phyloP scores from a whole-genome alignment of 768 basidiomycete species.

The Kwoniella shandongensis region DNA sequence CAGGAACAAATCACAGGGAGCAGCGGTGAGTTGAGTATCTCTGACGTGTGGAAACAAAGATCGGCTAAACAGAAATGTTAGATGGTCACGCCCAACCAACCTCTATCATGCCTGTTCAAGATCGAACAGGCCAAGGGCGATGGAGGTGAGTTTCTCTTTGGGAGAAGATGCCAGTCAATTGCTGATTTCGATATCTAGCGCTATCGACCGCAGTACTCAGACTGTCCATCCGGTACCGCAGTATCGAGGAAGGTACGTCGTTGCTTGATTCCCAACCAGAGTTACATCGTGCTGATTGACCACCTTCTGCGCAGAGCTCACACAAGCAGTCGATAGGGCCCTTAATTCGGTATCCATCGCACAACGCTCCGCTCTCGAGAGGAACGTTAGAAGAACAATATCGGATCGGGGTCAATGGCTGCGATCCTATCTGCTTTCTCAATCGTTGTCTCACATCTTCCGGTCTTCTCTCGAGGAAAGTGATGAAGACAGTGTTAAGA shows the following conservation, averaged over 20 bases:
- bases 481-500: slow-evolving; percentile 38
- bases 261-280: neutral
- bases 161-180: neutral
- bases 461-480: slow-evolving; percentile 43
- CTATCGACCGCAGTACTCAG: slow-evolving; percentile 37
- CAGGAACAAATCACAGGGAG: slow-evolving; percentile 6
- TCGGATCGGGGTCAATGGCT: slow-evolving; percentile 19
- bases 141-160: slow-evolving; percentile 6
- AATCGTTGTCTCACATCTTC: slow-evolving; percentile 1
- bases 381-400: neutral
- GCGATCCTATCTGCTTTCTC: slow-evolving; percentile 10
- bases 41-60: neutral
- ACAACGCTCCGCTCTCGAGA: neutral
- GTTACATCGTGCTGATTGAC: neutral
- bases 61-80: slow-evolving; percentile 46
- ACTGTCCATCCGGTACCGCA: slow-evolving; percentile 71
- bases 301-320: slow-evolving; percentile 12
- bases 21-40: slow-evolving; percentile 55
- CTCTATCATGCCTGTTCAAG: slow-evolving; percentile 77
- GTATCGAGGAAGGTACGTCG: slow-evolving; percentile 72
- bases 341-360: neutral
- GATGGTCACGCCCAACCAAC: slow-evolving; percentile 73
- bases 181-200: neutral
- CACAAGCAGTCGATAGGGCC: slow-evolving; percentile 2
- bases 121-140: slow-evolving; percentile 68